Percentiles rank a stretch among this genome's conserved stretches.
phyloP scores from a whole-genome alignment of 2,329 filamentous ascomycete species.

The Eutypa lata region DNA sequence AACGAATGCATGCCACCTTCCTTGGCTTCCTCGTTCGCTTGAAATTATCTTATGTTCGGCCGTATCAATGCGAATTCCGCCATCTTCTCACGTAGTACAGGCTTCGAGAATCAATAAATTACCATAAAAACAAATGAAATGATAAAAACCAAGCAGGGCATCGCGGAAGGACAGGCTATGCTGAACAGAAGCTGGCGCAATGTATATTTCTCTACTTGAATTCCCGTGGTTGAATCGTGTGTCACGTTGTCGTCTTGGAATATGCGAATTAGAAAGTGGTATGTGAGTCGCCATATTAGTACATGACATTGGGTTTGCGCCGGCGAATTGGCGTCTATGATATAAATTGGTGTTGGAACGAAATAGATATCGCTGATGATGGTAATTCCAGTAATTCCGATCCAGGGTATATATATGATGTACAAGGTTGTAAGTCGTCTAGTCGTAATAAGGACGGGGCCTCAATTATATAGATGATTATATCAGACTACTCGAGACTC shows the following conservation, averaged over 20 bases:
- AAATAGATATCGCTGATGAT: not conserved
- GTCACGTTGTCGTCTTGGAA: not conserved
- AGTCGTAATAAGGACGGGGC: not conserved
- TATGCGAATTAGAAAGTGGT: not conserved
- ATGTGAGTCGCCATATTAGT: not conserved
- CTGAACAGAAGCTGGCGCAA: not conserved
- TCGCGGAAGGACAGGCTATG: no score
- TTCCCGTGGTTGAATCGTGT: not conserved
- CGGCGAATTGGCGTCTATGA: not conserved
- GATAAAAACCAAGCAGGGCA: no score
- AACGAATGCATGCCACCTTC: not conserved
- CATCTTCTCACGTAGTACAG: no score
- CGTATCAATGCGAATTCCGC: no score
- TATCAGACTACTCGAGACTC: conserved; percentile 38
- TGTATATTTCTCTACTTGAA: not conserved
- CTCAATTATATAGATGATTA: not conserved
- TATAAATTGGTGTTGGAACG: not conserved
- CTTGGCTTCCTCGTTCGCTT: not conserved
- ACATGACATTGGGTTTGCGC: not conserved
- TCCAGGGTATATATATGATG: conserved; percentile 10
- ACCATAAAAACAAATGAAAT: no score
- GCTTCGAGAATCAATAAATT: no score
- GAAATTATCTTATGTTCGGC: no score
- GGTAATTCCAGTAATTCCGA: not conserved
- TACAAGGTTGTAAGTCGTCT: conserved; percentile 17